A percentile compares a stretch with the other conserved stretches of the same genome.
Conservation (phyloP, 345 rosid species). For the Eucalyptus cloeziana region DNA sequence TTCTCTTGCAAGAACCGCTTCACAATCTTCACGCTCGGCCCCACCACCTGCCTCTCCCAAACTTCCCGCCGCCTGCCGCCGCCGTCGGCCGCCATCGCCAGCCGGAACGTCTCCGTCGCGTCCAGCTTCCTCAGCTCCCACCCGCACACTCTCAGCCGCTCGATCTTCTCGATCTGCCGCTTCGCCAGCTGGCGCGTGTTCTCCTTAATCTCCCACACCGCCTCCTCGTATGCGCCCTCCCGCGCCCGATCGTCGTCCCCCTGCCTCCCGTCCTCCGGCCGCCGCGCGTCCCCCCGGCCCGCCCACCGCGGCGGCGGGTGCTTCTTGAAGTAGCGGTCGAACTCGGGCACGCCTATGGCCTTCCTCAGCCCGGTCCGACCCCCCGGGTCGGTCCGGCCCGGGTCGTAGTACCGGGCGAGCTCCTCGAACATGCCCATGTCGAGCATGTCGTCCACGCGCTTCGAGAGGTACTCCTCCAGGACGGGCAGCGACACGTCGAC, state of each 20-base stretch:
- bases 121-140: slow-evolving; percentile 76
- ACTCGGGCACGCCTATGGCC: slow-evolving; percentile 93
- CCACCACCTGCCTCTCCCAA: slow-evolving; percentile 60
- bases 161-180: slow-evolving; percentile 64
- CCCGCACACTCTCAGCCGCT: slow-evolving; percentile 35
- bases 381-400: not conserved
- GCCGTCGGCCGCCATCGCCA: slow-evolving; percentile 3
- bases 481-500: slow-evolving; percentile 60
- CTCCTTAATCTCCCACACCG: slow-evolving; percentile 59
- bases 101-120: slow-evolving; percentile 49
- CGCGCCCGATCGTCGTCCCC: slow-evolving; percentile 2
- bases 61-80: slow-evolving; percentile 29
- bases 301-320: slow-evolving; percentile 24
- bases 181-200: slow-evolving; percentile 75
- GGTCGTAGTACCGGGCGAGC: slow-evolving; percentile 32
- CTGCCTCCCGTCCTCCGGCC: not conserved
- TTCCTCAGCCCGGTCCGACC: slow-evolving; percentile 41
- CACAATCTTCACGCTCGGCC: slow-evolving; percentile 63
- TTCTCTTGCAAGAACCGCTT: slow-evolving; percentile 57
- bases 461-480: slow-evolving; percentile 45
- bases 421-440: slow-evolving; percentile 84
- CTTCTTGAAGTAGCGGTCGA: slow-evolving; percentile 38
- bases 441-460: slow-evolving; percentile 88
- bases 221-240: slow-evolving; percentile 42
- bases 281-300: not conserved